phyloP scores from a whole-genome alignment of 1,284 basidiomycete species.

The Heliocybe sulcata region DNA sequence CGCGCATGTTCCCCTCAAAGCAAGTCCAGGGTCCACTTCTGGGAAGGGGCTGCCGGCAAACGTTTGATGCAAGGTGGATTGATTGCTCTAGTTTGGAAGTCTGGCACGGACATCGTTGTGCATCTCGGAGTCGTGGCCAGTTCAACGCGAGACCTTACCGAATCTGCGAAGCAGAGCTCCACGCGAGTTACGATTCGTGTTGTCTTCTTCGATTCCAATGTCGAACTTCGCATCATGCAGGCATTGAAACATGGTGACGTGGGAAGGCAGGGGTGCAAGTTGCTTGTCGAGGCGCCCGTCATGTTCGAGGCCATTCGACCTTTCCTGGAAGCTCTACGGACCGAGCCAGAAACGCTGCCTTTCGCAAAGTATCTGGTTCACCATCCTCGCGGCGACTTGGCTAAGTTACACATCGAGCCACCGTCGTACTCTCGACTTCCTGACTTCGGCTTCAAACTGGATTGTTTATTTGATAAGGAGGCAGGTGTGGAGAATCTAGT shows the following conservation, averaged over 20 bases:
- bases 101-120: constrained; percentile 21
- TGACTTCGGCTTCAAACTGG: constrained; percentile 41
- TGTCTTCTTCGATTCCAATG: constrained; percentile 42
- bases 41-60: constrained; percentile 52
- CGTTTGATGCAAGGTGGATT: constrained; percentile 50
- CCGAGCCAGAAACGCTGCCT: constrained; percentile 44
- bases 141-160: constrained; percentile 29
- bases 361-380: constrained; percentile 45
- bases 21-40: constrained; percentile 34
- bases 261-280: constrained; percentile 9
- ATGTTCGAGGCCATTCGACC: constrained; percentile 57
- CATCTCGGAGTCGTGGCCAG: constrained; percentile 43
- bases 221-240: constrained; percentile 38
- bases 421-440: constrained; percentile 41
- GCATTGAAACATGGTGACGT: constrained; percentile 18
- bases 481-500: constrained; percentile 9
- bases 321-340: constrained; percentile 47
- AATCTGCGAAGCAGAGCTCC: constrained; percentile 23
- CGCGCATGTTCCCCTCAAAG: constrained; percentile 32
- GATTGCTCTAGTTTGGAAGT: constrained; percentile 43
- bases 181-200: constrained; percentile 32
- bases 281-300: constrained; percentile 52
- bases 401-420: constrained; percentile 29
- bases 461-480: constrained; percentile 26
- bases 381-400: constrained; percentile 23